Conservation (phyloP, 2,329 filamentous ascomycete species). For the Tolypocladium ophioglossoides region DNA sequence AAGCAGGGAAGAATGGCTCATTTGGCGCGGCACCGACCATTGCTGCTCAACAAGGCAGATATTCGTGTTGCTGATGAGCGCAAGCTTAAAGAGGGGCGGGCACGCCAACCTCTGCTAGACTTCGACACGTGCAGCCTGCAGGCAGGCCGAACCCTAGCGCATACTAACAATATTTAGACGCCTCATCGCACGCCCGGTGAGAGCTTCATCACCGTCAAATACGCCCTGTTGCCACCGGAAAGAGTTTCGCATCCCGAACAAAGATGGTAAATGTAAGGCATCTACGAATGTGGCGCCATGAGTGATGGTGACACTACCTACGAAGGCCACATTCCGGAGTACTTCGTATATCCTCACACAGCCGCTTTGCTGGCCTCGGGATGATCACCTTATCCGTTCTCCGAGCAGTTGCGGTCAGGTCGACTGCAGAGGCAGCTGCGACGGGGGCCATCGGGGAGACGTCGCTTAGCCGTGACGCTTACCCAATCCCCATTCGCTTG, state of each 20-base stretch:
- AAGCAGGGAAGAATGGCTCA: not conserved
- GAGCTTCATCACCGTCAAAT: not conserved
- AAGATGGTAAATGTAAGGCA: not conserved
- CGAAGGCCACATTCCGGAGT: too few species aligned
- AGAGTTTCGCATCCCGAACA: not conserved
- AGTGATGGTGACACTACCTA: too few species aligned
- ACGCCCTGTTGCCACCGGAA: not conserved
- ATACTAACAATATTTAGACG: not conserved
- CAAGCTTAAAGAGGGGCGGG: not conserved
- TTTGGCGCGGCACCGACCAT: not conserved
- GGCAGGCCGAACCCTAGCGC: too few species aligned
- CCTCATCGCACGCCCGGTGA: not conserved
- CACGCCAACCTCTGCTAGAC: too few species aligned
- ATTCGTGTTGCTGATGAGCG: not conserved
- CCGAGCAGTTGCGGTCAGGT: not conserved
- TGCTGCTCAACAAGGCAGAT: not conserved
- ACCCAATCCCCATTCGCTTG: not conserved
- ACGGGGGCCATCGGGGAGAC: not conserved
- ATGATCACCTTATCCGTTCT: not conserved
- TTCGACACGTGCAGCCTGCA: not conserved
- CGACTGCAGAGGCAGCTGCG: not conserved
- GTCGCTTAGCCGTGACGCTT: not conserved
- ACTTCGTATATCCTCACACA: too few species aligned
- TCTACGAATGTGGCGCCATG: too few species aligned
- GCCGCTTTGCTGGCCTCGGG: not conserved